These are phyloP conservation scores for Lindgomyces ingoldianus DNA, from an alignment of 495 filamentous ascomycete genomes.

Conservation along the genomic window DNA sequence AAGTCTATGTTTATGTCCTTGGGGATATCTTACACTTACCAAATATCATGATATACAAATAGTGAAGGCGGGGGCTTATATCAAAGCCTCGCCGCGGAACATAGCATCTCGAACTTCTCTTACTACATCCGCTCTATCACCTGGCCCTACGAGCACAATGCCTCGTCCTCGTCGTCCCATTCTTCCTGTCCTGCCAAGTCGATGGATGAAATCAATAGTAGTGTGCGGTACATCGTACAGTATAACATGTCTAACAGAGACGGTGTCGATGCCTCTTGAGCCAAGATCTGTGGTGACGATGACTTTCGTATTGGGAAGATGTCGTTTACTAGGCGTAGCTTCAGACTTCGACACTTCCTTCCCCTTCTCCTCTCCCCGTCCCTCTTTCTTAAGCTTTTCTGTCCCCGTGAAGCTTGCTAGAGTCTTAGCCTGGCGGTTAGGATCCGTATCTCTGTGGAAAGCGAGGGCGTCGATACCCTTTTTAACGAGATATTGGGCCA, in stretches of 20 bases:
- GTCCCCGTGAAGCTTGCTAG: slow-evolving; percentile 74
- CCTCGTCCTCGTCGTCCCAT: slow-evolving; percentile 91
- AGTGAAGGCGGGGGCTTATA: slow-evolving; percentile 50
- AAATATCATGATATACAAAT: not conserved
- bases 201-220: slow-evolving; percentile 95
- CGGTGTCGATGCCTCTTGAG: slow-evolving; percentile 89
- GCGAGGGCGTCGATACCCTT: slow-evolving; percentile 88
- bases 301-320: slow-evolving; percentile 73
- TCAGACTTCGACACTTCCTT: not conserved
- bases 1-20: not conserved
- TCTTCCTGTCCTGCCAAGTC: slow-evolving; percentile 83
- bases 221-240: slow-evolving; percentile 95
- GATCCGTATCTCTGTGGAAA: slow-evolving; percentile 75
- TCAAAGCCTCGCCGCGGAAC: slow-evolving; percentile 86
- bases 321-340: slow-evolving; percentile 34
- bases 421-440: slow-evolving; percentile 70
- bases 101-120: slow-evolving; percentile 91
- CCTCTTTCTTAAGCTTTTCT: slow-evolving; percentile 26
- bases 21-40: slow-evolving; percentile 7
- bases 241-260: slow-evolving; percentile 87
- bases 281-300: slow-evolving; percentile 92
- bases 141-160: slow-evolving; percentile 84
- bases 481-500: slow-evolving; percentile 73
- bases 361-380: slow-evolving; percentile 40
- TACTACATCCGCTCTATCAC: slow-evolving; percentile 85